Conservation (phyloP, 768 basidiomycete genomes). For the Mrakia gelida region DNA sequence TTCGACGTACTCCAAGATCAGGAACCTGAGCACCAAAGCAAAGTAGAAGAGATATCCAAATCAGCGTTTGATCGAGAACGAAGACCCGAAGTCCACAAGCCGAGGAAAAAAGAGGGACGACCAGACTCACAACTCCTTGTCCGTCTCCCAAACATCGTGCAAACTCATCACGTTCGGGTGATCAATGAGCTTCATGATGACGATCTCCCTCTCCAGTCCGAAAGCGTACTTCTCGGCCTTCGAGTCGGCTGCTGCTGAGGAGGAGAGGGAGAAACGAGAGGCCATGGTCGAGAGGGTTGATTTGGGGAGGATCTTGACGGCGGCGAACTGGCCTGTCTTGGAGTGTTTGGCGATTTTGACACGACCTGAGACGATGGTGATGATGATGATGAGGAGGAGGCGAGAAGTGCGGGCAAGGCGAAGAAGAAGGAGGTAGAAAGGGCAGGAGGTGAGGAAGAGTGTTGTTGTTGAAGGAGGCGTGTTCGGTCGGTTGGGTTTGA, state of each 20-base stretch:
- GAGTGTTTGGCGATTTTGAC: slow-evolving; percentile 83
- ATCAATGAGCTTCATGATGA: slow-evolving; percentile 94
- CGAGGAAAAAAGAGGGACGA: too few species aligned
- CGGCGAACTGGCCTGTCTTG: slow-evolving; percentile 83
- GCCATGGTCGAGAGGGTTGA: slow-evolving; percentile 55
- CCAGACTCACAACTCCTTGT: slow-evolving; percentile 71
- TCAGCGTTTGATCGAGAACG: too few species aligned
- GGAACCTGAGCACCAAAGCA: slow-evolving; percentile 50
- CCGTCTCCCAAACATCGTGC: slow-evolving; percentile 96
- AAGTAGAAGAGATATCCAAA: not conserved
- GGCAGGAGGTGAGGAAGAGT: not conserved
- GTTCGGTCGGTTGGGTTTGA: not conserved
- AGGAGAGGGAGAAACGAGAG: slow-evolving; percentile 45
- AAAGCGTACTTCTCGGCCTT: slow-evolving; percentile 71
- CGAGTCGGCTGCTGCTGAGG: slow-evolving; percentile 60
- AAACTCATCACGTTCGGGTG: slow-evolving; percentile 91
- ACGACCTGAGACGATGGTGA: slow-evolving; percentile 89
- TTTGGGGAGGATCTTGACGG: slow-evolving; percentile 91
- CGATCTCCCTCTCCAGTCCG: slow-evolving; percentile 86
- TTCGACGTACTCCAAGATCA: slow-evolving; percentile 90
- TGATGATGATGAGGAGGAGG: not conserved
- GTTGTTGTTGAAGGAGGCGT: not conserved
- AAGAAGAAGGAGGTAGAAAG: not conserved
- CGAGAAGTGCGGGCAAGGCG: not conserved
- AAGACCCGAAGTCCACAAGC: too few species aligned